Conservation (phyloP, 768 basidiomycete genomes). For the Rubroboletus satanas region DNA sequence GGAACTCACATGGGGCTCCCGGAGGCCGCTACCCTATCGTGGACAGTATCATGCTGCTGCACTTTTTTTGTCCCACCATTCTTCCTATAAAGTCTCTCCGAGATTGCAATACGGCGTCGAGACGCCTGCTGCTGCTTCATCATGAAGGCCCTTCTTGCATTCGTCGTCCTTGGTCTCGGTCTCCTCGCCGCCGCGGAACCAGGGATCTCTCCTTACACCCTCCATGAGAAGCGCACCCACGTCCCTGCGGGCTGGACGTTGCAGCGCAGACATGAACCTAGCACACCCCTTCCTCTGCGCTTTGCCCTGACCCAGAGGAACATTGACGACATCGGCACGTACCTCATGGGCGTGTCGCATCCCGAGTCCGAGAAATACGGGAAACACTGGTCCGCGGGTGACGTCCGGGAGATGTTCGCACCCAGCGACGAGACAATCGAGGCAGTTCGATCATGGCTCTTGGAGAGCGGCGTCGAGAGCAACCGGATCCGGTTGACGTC, state of each 20-base stretch:
- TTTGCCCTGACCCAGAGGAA: constrained; percentile 33
- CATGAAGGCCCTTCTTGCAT: constrained; percentile 13
- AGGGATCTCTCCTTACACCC: constrained; percentile 16
- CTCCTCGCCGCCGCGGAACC: constrained; percentile 17
- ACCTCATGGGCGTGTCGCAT: constrained; percentile 33
- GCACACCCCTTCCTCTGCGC: constrained; percentile 25
- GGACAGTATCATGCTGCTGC: constrained; percentile 6
- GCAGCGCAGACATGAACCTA: constrained; percentile 35
- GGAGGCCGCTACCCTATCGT: background rate
- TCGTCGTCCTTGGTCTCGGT: constrained; percentile 17
- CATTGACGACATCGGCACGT: constrained; percentile 24
- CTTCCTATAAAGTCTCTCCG: background rate
- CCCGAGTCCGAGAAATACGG: constrained; percentile 32
- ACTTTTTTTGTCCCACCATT: constrained; percentile 5
- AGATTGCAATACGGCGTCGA: background rate
- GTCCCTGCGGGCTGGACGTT: constrained; percentile 37
- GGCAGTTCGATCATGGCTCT: constrained; percentile 29
- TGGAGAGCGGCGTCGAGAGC: constrained; percentile 21
- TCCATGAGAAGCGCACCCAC: constrained; percentile 39
- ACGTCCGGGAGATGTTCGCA: constrained; percentile 28
- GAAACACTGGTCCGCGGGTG: constrained; percentile 29
- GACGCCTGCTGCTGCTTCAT: background rate
- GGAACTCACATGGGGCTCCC: background rate
- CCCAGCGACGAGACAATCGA: constrained; percentile 25
- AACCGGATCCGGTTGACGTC: constrained; percentile 19